Percentiles rank a stretch among this genome's conserved stretches.
These are phyloP conservation scores for Dactylellina haptotyla DNA, from an alignment of 2,329 filamentous ascomycete species.

Conservation along the genomic window DNA sequence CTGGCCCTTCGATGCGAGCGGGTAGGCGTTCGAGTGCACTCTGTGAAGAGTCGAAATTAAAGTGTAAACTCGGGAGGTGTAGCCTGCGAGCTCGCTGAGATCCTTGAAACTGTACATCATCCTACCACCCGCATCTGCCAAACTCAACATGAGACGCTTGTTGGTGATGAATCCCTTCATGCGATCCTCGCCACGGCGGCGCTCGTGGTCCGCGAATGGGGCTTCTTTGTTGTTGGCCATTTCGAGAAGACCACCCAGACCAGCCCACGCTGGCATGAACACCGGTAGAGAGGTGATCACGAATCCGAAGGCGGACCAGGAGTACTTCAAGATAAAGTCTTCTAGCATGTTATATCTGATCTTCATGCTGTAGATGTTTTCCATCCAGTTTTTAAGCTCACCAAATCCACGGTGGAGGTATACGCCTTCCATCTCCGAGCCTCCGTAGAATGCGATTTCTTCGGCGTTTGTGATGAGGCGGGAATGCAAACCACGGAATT, in stretches of 20 bases:
- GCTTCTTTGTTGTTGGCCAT: conserved; percentile 63
- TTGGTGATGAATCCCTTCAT: conserved; percentile 99
- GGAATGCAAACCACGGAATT: conserved; percentile 88
- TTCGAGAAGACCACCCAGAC: conserved; percentile 78
- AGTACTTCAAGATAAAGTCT: conserved; percentile 97
- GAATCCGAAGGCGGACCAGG: conserved; percentile 96
- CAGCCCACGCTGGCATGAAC: conserved; percentile 93
- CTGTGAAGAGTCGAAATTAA: conserved; percentile 93
- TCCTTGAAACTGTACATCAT: conserved; percentile 99
- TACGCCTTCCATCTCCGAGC: conserved; percentile 91
- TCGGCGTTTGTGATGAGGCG: conserved; percentile 95
- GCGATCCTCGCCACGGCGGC: conserved; percentile 68
- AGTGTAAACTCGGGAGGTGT: conserved; percentile 95
- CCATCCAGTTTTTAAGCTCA: conserved; percentile 95
- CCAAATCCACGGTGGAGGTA: conserved; percentile 93
- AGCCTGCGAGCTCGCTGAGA: conserved; percentile 90
- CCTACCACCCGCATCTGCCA: conserved; percentile 92
- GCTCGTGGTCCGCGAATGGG: conserved; percentile 70
- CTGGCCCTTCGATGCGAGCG: conserved; percentile 71
- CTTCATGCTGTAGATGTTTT: conserved; percentile 96
- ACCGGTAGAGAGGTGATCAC: conserved; percentile 90
- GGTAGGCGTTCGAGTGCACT: conserved; percentile 90
- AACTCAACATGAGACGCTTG: conserved; percentile 95
- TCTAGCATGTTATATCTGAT: conserved; percentile 99
- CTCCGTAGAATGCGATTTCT: conserved; percentile 96